phyloP scores from a whole-genome alignment of 2,329 filamentous ascomycete genomes.

The Graphium sp. region DNA sequence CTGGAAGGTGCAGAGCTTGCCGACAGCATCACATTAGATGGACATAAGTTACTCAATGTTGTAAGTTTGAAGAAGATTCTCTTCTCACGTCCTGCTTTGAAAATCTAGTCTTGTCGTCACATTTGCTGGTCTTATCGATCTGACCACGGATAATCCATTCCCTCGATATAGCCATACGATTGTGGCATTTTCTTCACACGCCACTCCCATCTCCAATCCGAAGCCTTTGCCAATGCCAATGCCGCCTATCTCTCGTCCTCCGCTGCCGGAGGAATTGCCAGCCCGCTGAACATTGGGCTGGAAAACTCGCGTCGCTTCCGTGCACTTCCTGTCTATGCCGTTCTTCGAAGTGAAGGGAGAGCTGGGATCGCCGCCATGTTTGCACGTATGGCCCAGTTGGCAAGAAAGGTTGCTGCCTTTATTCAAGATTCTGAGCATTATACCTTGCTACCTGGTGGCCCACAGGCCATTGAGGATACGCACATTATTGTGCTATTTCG shows the following conservation, averaged over 20 bases:
- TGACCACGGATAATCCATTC: background rate
- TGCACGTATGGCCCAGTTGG: constrained; percentile 52
- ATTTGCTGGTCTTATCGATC: constrained; percentile 1
- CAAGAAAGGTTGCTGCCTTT: constrained; percentile 48
- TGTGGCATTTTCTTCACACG: constrained; percentile 77
- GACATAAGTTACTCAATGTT: constrained; percentile 86
- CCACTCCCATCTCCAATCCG: constrained; percentile 33
- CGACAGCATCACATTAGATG: constrained; percentile 76
- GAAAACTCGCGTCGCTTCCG: constrained; percentile 88
- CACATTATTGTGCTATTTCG: constrained; percentile 60
- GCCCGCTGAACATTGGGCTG: constrained; percentile 70
- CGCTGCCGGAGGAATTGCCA: constrained; percentile 37
- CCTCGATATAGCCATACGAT: constrained; percentile 53
- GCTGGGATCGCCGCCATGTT: constrained; percentile 54
- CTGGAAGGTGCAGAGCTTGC: constrained; percentile 58
- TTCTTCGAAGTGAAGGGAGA: constrained; percentile 56
- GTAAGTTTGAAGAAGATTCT: too few relatives aligned
- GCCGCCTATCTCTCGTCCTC: constrained; percentile 56
- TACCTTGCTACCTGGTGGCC: constrained; percentile 42
- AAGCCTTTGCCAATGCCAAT: constrained; percentile 68
- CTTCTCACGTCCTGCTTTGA: background rate
- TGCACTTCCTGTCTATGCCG: constrained; percentile 77
- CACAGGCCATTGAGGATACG: constrained; percentile 29
- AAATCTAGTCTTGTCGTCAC: background rate
- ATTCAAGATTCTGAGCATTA: constrained; percentile 45